These are phyloP conservation scores for Pseudogymnoascus sp. DNA, from an alignment of 2,329 filamentous ascomycete genomes.

Conservation along the genomic window DNA sequence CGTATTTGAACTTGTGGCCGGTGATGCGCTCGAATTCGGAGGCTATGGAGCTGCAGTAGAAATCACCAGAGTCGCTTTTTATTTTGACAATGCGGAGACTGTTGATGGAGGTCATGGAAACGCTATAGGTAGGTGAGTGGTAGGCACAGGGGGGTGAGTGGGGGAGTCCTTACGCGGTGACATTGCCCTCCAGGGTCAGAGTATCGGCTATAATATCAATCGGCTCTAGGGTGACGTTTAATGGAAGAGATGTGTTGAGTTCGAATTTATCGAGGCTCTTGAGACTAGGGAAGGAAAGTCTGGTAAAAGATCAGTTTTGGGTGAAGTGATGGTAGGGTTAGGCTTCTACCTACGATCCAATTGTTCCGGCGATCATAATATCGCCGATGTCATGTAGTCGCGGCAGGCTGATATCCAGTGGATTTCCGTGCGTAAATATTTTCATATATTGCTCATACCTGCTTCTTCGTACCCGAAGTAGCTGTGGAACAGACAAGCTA, in stretches of 20 bases:
- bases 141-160: not conserved
- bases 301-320: not conserved
- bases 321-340: too few relatives aligned
- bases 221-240: not conserved
- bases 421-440: not conserved
- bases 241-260: not conserved
- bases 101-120: too few relatives aligned
- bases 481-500: not conserved
- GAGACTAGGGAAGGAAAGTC: not conserved
- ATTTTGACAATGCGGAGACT: too few relatives aligned
- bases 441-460: not conserved
- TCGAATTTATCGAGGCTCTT: not conserved
- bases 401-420: not conserved
- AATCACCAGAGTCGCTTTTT: too few relatives aligned
- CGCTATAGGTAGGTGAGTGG: not conserved
- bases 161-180: not conserved
- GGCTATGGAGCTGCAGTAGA: too few relatives aligned
- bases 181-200: not conserved
- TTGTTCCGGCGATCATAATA: not conserved
- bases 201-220: not conserved
- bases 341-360: not conserved
- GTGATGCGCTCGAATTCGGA: too few relatives aligned
- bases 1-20: too few relatives aligned
- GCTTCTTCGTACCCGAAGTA: not conserved
- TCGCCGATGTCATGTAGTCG: constrained; percentile 11